Base-by-base conservation (phyloP, 108 stramenopile genomes). In the Fragilariopsis cylindrus region DNA sequence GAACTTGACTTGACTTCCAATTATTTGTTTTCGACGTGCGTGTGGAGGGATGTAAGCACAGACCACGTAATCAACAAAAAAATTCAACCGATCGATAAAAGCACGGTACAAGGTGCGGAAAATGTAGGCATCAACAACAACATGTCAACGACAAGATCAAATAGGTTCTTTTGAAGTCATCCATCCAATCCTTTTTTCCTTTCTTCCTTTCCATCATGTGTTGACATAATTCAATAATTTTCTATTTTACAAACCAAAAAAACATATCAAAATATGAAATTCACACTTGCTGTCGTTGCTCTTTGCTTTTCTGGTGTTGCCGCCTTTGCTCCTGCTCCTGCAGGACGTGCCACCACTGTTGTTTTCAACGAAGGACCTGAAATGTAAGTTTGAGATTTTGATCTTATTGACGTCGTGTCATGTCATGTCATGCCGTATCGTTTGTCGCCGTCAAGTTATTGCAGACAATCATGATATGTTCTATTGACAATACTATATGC, bases 321-420 rank as follows among this genome's bases (percentile, higher is more conserved):
- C 43, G 72, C 72, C 57, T 72, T 72, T 60, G 72, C 72, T 49
- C 72, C 72, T 72, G 60, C 72, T 48, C 57, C 72, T 57, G 57
- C 72, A 44, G 72, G 55, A 56, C 67, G 48, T 21, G 16, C 12
- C 18, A 39, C 72, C 60, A 72, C 57, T 30, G 52, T 16, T 7
- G 70, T 72, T 12, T 72, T 49, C 60, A 72, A 72, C 72, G 72
- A 58, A 21, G 43, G 39, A 8, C 57, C 72, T 46, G 60, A 47
- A 3, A 12, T 47, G 72, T 49, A 21, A 60, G 67, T 30, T 30
- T 68, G 0, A 0, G 63, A 42, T 45, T 9, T 13, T 43, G 63
- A 43, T 8, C 0, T 12, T 30, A 9, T 11, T 60, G 15, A 19
- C 60, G 9, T 19, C n/a, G 18, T 16, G 52, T 53, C 12, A 18